phyloP scores from a whole-genome alignment of 2,329 filamentous ascomycete genomes.

The Penicillium glabrum region DNA sequence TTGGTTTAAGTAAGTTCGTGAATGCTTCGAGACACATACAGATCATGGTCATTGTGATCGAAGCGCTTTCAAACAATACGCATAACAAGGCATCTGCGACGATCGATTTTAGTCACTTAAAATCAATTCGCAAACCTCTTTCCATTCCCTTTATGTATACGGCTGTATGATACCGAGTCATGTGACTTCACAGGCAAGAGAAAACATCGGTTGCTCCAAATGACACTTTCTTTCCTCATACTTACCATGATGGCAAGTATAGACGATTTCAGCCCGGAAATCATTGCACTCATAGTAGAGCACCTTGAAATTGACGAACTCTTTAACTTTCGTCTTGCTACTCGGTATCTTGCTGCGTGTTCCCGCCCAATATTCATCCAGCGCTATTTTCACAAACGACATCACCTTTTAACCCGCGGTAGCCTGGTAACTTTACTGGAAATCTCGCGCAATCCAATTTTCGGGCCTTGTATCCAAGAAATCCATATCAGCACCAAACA shows the following conservation, averaged over 20 bases:
- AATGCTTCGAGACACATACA: no score
- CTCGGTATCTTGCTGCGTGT: background rate
- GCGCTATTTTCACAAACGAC: background rate
- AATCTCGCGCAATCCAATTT: background rate
- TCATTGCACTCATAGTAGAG: background rate
- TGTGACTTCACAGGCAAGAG: no score
- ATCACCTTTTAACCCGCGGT: background rate
- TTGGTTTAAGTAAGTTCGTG: no score
- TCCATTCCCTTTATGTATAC: no score
- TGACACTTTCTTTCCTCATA: background rate
- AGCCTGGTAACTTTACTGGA: background rate
- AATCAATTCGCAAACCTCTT: no score
- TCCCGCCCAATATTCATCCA: background rate
- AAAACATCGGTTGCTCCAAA: no score
- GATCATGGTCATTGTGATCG: no score
- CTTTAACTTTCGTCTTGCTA: background rate
- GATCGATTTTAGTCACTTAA: no score
- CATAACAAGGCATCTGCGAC: no score
- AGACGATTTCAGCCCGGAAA: background rate
- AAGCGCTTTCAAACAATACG: no score
- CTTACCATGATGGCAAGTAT: background rate
- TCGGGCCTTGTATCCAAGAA: background rate
- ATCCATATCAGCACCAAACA: background rate
- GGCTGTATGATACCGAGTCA: no score
- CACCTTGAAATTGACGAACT: background rate